phyloP scores from a whole-genome alignment of 1,139 yeast species.

The Hyphopichia burtonii region DNA sequence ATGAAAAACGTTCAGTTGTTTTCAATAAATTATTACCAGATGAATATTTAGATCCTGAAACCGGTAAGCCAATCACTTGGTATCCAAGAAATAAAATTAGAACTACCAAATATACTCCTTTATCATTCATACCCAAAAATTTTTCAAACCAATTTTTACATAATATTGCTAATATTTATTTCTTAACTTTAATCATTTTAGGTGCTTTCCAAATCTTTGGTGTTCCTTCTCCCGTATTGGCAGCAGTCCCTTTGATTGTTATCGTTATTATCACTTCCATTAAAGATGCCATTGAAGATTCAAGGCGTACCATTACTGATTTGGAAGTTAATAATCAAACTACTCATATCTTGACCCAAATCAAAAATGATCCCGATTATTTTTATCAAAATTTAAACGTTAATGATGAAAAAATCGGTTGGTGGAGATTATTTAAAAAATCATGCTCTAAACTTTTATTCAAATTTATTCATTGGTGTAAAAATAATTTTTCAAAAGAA shows the following conservation, averaged over 20 bases:
- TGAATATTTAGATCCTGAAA: slow-evolving; percentile 50
- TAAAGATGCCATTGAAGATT: slow-evolving; percentile 60
- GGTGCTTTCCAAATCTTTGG: slow-evolving; percentile 58
- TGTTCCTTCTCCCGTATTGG: slow-evolving; percentile 54
- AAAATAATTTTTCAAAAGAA: slow-evolving; percentile 33
- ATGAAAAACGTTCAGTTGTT: slow-evolving; percentile 54
- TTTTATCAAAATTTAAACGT: slow-evolving; percentile 42
- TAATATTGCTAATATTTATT: slow-evolving; percentile 57
- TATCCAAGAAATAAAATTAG: slow-evolving; percentile 58
- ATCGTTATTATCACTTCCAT: slow-evolving; percentile 55
- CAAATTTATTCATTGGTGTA: slow-evolving; percentile 26
- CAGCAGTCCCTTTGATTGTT: slow-evolving; percentile 60
- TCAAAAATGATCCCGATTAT: slow-evolving; percentile 13
- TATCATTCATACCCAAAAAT: slow-evolving; percentile 55
- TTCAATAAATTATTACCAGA: slow-evolving; percentile 71
- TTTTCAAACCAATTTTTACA: slow-evolving; percentile 46
- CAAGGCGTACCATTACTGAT: slow-evolving; percentile 52
- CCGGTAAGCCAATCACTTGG: slow-evolving; percentile 26
- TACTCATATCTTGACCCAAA: slow-evolving; percentile 41
- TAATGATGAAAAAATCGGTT: slow-evolving; percentile 47
- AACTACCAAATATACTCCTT: slow-evolving; percentile 60
- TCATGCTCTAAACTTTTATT: slow-evolving; percentile 34
- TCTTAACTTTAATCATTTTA: slow-evolving; percentile 48
- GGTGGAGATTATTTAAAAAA: slow-evolving; percentile 64
- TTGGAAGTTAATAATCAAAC: slow-evolving; percentile 52